Evolutionary conservation across 768 basidiomycete genomes (phyloP).

Genomic region (Pleurotus salmoneostramineus): DNA sequence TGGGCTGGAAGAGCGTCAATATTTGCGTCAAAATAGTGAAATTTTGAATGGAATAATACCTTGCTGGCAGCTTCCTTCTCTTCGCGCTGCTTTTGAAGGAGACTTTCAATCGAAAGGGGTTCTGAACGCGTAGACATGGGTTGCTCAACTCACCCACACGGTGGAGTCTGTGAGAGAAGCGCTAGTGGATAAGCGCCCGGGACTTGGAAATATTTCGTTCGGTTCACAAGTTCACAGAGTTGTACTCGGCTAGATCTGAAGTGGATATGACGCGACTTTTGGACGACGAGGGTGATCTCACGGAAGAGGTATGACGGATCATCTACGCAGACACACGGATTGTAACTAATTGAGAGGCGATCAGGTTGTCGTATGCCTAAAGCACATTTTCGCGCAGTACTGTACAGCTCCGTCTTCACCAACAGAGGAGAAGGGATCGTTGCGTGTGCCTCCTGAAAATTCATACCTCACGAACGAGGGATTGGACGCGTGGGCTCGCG

Average conservation of each 20-base stretch:
- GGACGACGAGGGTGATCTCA: slow-evolving; percentile 68
- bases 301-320: slow-evolving; percentile 59
- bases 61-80: slow-evolving; percentile 91
- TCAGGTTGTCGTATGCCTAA: slow-evolving; percentile 66
- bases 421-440: slow-evolving; percentile 11
- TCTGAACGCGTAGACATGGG: slow-evolving; percentile 51
- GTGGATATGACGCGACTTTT: slow-evolving; percentile 43
- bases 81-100: slow-evolving; percentile 81
- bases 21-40: slow-evolving; percentile 3
- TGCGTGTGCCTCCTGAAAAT: slow-evolving; percentile 43
- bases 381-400: slow-evolving; percentile 78
- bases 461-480: slow-evolving; percentile 59
- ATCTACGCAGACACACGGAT: too few species aligned
- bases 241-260: too few species aligned
- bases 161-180: too few species aligned
- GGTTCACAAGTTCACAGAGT: too few species aligned
- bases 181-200: too few species aligned
- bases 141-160: too few species aligned
- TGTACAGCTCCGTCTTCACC: slow-evolving; percentile 48
- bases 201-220: too few species aligned
- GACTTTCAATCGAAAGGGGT: slow-evolving; percentile 85
- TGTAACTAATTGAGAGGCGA: too few species aligned
- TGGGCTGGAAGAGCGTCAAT: slow-evolving; percentile 56
- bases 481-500: slow-evolving; percentile 71
- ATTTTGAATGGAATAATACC: slow-evolving; percentile 34